Percentiles rank a stretch among this genome's conserved stretches.
phyloP scores from a whole-genome alignment of 2,329 filamentous ascomycete species.

The Botrytis porri region DNA sequence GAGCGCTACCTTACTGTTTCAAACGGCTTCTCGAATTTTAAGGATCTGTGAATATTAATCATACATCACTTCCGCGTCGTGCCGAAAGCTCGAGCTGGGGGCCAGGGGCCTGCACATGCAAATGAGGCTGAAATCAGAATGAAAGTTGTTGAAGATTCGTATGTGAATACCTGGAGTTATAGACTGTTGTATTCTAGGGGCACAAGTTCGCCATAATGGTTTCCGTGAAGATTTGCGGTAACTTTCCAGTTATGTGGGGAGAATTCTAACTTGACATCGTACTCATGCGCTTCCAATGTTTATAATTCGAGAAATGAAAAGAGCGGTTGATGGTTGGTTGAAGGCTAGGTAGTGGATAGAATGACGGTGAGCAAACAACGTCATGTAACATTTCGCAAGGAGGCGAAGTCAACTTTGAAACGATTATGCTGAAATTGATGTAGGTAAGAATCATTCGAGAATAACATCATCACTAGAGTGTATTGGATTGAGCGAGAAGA shows the following conservation, averaged over 20 bases:
- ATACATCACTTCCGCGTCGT: not conserved
- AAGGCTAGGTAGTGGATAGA: not conserved
- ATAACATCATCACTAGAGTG: not conserved
- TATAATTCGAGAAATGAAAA: not conserved
- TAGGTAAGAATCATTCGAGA: not conserved
- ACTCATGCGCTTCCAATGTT: not conserved
- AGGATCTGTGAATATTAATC: not conserved
- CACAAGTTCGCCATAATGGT: not conserved
- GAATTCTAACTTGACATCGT: not conserved
- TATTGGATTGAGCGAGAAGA: not conserved
- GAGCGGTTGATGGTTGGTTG: not conserved
- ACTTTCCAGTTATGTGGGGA: not conserved
- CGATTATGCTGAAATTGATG: not conserved
- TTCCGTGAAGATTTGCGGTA: not conserved
- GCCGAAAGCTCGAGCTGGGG: not conserved
- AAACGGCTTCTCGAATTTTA: not conserved
- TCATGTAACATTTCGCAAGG: not conserved
- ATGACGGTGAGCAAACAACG: not conserved
- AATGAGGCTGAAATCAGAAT: conserved; percentile 2
- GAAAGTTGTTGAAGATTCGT: conserved; percentile 2
- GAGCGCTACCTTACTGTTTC: not conserved
- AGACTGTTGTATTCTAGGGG: not conserved
- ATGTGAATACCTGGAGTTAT: not conserved
- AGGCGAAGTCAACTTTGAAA: not conserved
- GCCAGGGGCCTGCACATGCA: conserved; percentile 1